Conservation (phyloP, 2,329 filamentous ascomycete genomes). For the Ambrosiella xylebori region DNA sequence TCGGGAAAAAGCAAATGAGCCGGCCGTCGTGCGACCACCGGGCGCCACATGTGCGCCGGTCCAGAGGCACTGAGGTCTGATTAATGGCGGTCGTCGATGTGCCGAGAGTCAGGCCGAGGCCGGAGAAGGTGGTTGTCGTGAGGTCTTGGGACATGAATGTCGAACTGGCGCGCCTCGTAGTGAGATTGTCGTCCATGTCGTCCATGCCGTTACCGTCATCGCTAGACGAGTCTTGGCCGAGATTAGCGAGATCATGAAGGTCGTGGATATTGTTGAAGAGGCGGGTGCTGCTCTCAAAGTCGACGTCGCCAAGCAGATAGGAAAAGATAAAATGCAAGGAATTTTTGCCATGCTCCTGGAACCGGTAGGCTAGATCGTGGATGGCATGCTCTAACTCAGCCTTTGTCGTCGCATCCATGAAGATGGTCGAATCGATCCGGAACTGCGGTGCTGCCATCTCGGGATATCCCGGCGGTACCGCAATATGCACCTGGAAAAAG, state of each 20-base stretch:
- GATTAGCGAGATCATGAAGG: constrained; percentile 39
- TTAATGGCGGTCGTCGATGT: constrained; percentile 28
- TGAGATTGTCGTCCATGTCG: constrained; percentile 41
- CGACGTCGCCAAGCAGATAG: constrained; percentile 45
- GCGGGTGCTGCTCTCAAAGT: constrained; percentile 41
- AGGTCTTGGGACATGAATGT: constrained; percentile 47
- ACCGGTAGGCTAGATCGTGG: constrained; percentile 35
- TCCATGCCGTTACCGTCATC: constrained; percentile 35
- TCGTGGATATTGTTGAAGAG: constrained; percentile 36
- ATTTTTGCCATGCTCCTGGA: constrained; percentile 39
- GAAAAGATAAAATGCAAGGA: constrained; percentile 45
- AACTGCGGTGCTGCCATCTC: constrained; percentile 41
- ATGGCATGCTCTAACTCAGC: constrained; percentile 19
- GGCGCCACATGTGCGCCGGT: constrained; percentile 41
- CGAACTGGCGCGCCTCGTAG: constrained; percentile 34
- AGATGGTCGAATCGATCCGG: constrained; percentile 41
- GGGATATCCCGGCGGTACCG: constrained; percentile 43
- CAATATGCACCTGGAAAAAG: constrained; percentile 44
- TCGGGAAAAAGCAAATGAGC: constrained; percentile 51
- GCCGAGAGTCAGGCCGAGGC: neutral
- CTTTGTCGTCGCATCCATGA: constrained; percentile 40
- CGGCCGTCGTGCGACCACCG: constrained; percentile 45
- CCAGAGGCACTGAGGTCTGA: constrained; percentile 36
- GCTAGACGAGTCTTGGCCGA: constrained; percentile 63
- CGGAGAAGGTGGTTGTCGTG: constrained; percentile 19